Evolutionary conservation across 129 eudicot species (phyloP).

Genomic region (Mikania micrantha): DNA sequence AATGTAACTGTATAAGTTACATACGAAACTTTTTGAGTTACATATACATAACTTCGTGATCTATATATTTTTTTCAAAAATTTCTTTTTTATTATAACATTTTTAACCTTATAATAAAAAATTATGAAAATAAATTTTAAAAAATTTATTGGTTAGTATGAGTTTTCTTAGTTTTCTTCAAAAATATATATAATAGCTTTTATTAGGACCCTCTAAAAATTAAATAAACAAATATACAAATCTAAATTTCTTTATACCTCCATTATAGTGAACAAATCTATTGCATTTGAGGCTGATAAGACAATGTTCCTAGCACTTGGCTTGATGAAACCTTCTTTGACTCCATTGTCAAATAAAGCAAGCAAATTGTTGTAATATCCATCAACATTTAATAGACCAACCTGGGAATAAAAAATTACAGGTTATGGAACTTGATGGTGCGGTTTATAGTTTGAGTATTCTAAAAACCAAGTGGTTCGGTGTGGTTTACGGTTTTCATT

Average conservation of each 20-base stretch:
- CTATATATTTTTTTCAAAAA: no score
- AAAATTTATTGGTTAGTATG: no score
- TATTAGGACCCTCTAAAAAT: neutral
- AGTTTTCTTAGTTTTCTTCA: no score
- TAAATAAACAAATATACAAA: neutral
- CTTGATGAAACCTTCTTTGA: slow-evolving; percentile 90
- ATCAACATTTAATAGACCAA: slow-evolving; percentile 85
- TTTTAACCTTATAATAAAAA: no score
- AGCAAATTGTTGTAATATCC: slow-evolving; percentile 84
- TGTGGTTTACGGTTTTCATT: no score
- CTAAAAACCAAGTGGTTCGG: no score
- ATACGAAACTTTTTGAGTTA: no score
- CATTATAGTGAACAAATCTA: slow-evolving; percentile 67
- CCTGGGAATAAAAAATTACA: slow-evolving; percentile 31
- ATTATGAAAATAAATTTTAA: no score
- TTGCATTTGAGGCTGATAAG: slow-evolving; percentile 73
- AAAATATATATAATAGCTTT: neutral
- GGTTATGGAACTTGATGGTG: slow-evolving; percentile 12
- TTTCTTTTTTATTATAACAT: no score
- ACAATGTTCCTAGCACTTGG: slow-evolving; percentile 70
- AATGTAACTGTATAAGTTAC: no score
- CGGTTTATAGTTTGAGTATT: no score
- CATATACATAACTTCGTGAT: no score
- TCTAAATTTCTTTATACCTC: slow-evolving; percentile 44
- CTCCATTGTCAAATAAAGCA: slow-evolving; percentile 85